A percentile compares a stretch with the other conserved stretches of the same genome.
Conservation (phyloP, 768 basidiomycete genomes). For the Agrocybe praecox region DNA sequence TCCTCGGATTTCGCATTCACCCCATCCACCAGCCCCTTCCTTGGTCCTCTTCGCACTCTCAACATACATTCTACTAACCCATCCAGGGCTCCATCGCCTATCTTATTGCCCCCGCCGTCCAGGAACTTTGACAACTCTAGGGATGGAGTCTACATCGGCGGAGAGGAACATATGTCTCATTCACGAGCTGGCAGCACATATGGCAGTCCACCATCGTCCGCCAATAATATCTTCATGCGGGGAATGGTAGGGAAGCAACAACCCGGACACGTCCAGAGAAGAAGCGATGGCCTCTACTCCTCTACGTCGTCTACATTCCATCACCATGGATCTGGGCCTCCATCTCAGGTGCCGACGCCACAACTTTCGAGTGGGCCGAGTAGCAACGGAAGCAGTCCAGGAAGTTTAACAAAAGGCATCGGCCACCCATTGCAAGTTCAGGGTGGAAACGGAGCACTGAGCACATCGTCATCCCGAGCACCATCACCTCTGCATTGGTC, state of each 20-base stretch:
- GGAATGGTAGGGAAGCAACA: constrained; percentile 10
- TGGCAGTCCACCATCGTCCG: constrained; percentile 30
- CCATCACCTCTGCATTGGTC: constrained; percentile 56
- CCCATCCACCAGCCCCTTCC: constrained; percentile 79
- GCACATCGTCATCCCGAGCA: constrained; percentile 59
- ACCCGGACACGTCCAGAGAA: constrained; percentile 14
- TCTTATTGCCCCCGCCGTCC: constrained; percentile 57
- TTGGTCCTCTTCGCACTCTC: constrained; percentile 74
- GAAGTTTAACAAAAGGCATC: constrained; percentile 43
- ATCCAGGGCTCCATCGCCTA: constrained; percentile 73
- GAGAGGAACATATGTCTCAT: constrained; percentile 20
- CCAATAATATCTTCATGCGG: constrained; percentile 18
- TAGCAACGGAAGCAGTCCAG: constrained; percentile 66
- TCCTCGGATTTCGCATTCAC: constrained; percentile 48
- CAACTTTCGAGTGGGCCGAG: constrained; percentile 67
- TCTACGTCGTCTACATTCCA: constrained; percentile 16
- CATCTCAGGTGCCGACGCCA: constrained; percentile 51
- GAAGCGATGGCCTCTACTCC: constrained; percentile 19
- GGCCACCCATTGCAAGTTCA: constrained; percentile 11
- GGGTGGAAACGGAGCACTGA: constrained; percentile 34
- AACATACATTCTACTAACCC: constrained; percentile 73
- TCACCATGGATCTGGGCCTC: constrained; percentile 8
- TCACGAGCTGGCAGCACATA: constrained; percentile 27
- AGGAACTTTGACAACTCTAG: constrained; percentile 17
- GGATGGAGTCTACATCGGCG: constrained; percentile 16